These are phyloP conservation scores for Aspergillus japonicus DNA, from an alignment of 2,329 filamentous ascomycete species.

Conservation along the genomic window DNA sequence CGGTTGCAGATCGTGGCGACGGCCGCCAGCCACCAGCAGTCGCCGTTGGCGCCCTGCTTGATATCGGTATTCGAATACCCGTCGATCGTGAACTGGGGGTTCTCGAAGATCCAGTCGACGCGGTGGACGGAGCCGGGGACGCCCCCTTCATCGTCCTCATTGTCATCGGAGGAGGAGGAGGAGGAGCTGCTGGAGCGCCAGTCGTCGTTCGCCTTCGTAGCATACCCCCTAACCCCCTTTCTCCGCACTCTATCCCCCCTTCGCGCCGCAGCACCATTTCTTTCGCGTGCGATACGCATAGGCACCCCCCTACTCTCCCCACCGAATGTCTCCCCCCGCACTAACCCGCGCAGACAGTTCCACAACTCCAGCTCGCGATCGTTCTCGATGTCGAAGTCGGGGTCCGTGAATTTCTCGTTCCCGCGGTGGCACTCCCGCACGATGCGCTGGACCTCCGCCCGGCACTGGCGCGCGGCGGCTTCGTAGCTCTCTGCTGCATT, in stretches of 20 bases:
- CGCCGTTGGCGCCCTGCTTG: constrained; percentile 1
- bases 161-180: not conserved
- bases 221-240: not conserved
- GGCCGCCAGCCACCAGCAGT: constrained; percentile 1
- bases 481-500: not conserved
- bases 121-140: not conserved
- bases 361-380: not conserved
- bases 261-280: too few relatives aligned
- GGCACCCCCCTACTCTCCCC: too few relatives aligned
- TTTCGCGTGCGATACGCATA: too few relatives aligned
- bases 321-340: not conserved
- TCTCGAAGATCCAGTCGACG: not conserved
- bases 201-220: not conserved
- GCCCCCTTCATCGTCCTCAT: not conserved
- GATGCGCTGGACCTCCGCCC: not conserved
- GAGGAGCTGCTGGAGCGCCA: not conserved
- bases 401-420: constrained; percentile 1
- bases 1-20: not conserved
- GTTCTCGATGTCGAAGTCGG: not conserved
- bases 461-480: not conserved
- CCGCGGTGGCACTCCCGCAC: not conserved
- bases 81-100: not conserved
- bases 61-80: not conserved
- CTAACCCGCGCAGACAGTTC: not conserved
- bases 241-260: too few relatives aligned